These are phyloP conservation scores for Phaeosphaeriaceae sp. DNA, from an alignment of 2,329 filamentous ascomycete species.

Conservation along the genomic window DNA sequence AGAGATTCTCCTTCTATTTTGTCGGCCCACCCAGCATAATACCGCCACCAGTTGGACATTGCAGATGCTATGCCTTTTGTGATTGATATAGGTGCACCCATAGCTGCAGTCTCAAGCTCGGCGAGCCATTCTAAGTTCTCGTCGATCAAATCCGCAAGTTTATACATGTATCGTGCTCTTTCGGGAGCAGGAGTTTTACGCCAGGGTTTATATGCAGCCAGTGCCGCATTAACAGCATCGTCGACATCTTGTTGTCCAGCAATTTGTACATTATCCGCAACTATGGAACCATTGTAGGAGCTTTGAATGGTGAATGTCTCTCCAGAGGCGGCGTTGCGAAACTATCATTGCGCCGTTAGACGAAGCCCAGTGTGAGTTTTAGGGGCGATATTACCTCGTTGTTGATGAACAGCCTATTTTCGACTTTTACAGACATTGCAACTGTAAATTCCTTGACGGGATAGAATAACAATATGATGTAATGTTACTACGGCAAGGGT, in stretches of 20 bases:
- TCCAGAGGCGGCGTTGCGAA: not conserved
- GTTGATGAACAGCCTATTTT: not conserved
- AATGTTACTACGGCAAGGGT: too few species aligned
- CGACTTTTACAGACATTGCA: not conserved
- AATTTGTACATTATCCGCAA: not conserved
- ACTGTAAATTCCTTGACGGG: not conserved
- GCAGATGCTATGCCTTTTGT: not conserved
- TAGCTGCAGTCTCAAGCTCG: not conserved
- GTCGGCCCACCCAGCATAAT: not conserved
- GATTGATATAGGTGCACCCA: not conserved
- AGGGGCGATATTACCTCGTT: not conserved
- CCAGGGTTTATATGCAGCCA: not conserved
- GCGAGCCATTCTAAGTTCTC: not conserved
- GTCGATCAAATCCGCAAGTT: not conserved
- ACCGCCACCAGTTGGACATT: not conserved
- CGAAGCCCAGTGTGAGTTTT: too few species aligned
- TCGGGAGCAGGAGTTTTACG: not conserved
- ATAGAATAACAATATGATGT: not conserved
- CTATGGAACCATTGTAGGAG: not conserved
- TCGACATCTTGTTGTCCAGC: not conserved
- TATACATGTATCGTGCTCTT: not conserved
- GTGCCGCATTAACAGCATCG: not conserved
- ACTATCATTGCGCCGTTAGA: not conserved
- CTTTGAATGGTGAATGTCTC: not conserved
- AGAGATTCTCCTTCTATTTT: constrained; percentile 74